Evolutionary conservation across 805 yeast genomes (phyloP), one percentile per base, ranked within the genome.

Genomic region (Myxozyma monticola): DNA sequence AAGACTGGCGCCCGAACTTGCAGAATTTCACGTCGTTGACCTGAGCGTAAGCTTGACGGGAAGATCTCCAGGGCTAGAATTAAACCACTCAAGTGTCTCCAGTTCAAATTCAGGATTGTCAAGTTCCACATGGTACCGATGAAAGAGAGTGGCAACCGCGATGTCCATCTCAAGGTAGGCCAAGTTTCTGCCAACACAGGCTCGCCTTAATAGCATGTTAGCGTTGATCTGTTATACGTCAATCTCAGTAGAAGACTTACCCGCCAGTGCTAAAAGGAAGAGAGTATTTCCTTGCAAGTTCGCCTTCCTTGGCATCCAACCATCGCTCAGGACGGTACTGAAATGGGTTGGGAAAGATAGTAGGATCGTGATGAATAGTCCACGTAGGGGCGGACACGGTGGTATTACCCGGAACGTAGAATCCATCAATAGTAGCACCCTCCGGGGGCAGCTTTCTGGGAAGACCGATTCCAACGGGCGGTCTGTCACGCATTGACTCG

Each of bases 351-450:
- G 79, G 76, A 60, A 80, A 84, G 1, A 80, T 71, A 0, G 49
- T 26, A 8, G 70, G 66, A 36, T 75, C 75, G 26, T 85, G 71
- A 60, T 84, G 89, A 40, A 82, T 55, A 1, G 85, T 74, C 70
- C 77, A 83, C 8, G 89, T 88, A 61, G 81, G 88, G 60, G 79
- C 76, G 0, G 86, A 77, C 3, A 84, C 77, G 2, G 72, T 65
- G 0, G 84, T 81, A 0, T 81, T 81, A 15, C 56, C 66, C 0
- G 88, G 86, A 14, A 83, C 58, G 40, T 59, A 36, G n/a, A 62
- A 40, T 3, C 56, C 37, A 22, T 64, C 26, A 4, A 36, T 17
- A 20, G 21, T 12, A 2, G 30, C 40, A 14, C 40, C 47, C 22
- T 29, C 48, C 2, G 36, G 29, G 30, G 48, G 48, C 6, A 37